Evolutionary conservation across 768 basidiomycete species (phyloP).

Genomic region (Epithele typhae): DNA sequence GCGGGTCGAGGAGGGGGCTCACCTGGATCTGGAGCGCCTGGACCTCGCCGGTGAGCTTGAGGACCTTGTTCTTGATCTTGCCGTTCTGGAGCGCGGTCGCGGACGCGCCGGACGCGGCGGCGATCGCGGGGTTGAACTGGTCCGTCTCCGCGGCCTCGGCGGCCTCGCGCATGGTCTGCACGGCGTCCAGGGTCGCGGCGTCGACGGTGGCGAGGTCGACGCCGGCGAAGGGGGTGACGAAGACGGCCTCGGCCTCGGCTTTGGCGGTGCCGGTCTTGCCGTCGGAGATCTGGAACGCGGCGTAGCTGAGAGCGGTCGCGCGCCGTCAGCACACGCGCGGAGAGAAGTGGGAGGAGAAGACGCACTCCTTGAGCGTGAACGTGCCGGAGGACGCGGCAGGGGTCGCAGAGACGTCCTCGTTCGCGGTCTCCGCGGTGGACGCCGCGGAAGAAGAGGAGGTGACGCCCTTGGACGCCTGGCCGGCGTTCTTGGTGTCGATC

Average conservation of each 20-base stretch:
- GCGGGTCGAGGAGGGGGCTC: conserved; percentile 8
- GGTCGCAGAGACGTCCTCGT: not conserved
- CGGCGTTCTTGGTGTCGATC: conserved; percentile 28
- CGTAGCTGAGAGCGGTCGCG: conserved; percentile 23
- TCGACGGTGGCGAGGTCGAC: conserved; percentile 32
- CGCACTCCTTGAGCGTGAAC: conserved; percentile 12
- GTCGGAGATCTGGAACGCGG: conserved; percentile 37
- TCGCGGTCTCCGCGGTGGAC: not conserved
- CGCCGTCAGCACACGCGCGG: not conserved
- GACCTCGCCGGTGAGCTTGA: conserved; percentile 37
- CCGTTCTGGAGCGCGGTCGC: conserved; percentile 31
- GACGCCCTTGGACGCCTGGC: conserved; percentile 28
- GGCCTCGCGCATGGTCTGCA: conserved; percentile 32
- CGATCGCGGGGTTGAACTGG: conserved; percentile 33
- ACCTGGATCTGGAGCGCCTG: conserved; percentile 34
- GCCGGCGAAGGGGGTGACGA: conserved; percentile 31
- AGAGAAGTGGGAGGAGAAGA: not conserved
- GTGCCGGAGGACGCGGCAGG: not conserved
- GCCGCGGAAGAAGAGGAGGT: no score
- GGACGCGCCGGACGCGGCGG: conserved; percentile 28
- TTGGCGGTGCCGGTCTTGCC: conserved; percentile 32
- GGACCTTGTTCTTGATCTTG: conserved; percentile 43
- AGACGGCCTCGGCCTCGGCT: conserved; percentile 34
- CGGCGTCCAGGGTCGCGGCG: conserved; percentile 19
- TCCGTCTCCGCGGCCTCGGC: conserved; percentile 35